Evolutionary conservation across 495 filamentous ascomycete species (phyloP).

Genomic region (Barbatosphaeria neglecta): DNA sequence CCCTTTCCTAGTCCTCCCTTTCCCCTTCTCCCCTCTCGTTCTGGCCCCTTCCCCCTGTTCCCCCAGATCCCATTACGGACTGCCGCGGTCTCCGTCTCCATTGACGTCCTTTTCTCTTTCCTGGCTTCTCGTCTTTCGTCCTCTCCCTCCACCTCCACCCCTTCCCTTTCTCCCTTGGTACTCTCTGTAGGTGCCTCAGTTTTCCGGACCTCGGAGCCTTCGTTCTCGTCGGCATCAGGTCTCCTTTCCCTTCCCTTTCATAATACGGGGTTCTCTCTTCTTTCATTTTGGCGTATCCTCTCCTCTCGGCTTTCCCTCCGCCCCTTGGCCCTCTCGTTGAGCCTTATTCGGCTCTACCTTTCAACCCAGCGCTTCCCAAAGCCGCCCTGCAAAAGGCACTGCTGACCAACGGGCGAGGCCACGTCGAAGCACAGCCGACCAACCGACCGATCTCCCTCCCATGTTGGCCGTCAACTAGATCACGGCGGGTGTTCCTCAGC

Average conservation of each 20-base stretch:
- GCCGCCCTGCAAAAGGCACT: background rate
- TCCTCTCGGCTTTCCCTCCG: background rate
- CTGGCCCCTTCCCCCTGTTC: conserved; percentile 12
- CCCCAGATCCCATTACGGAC: conserved; percentile 15
- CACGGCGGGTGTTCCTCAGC: conserved; percentile 9
- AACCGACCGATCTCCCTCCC: conserved; percentile 7
- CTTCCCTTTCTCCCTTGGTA: conserved; percentile 2
- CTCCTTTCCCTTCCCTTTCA: conserved; percentile 11
- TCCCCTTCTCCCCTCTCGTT: conserved; percentile 15
- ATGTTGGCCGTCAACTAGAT: conserved; percentile 14
- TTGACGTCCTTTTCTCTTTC: conserved; percentile 5
- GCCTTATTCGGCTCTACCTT: background rate
- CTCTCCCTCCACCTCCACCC: background rate
- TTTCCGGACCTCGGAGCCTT: conserved; percentile 4
- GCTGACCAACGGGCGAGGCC: background rate
- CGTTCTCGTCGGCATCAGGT: conserved; percentile 2
- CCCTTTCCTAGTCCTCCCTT: conserved; percentile 14
- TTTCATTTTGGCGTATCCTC: background rate
- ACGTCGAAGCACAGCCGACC: background rate
- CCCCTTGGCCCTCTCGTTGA: background rate
- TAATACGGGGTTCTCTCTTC: conserved; percentile 3
- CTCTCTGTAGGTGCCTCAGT: background rate
- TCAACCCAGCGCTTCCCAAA: background rate
- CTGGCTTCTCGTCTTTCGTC: conserved; percentile 3
- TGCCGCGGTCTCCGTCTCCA: conserved; percentile 3